Conservation (phyloP, 2,329 filamentous ascomycete species). For the Aspergillus quadrilineatus region DNA sequence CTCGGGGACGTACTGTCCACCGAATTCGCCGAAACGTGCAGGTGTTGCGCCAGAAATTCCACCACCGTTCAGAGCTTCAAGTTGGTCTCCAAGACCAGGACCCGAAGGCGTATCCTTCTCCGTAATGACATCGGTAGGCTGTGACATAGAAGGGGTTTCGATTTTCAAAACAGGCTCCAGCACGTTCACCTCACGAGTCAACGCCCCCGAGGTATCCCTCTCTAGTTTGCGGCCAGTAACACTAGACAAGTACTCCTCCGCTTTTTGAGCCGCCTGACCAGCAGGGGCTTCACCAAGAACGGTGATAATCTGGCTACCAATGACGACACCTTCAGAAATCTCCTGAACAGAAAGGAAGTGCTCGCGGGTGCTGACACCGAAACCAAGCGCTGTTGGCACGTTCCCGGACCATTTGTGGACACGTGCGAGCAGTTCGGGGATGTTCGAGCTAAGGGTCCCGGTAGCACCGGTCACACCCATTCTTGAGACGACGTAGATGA, state of each 20-base stretch:
- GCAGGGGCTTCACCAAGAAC: constrained; percentile 68
- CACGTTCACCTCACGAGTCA: constrained; percentile 67
- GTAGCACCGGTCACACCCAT: constrained; percentile 95
- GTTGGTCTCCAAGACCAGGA: constrained; percentile 74
- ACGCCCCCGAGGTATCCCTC: constrained; percentile 43
- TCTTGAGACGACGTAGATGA: constrained; percentile 96
- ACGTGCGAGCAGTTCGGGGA: constrained; percentile 76
- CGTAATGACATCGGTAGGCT: constrained; percentile 64
- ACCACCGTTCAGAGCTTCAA: constrained; percentile 74
- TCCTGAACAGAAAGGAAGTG: constrained; percentile 84
- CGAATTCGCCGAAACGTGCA: constrained; percentile 89
- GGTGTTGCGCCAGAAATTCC: constrained; percentile 63
- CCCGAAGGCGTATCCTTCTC: constrained; percentile 56
- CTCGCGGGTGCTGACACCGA: constrained; percentile 92
- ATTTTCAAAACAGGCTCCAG: constrained; percentile 65
- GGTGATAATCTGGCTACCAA: constrained; percentile 92
- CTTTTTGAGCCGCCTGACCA: constrained; percentile 67
- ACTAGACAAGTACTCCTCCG: constrained; percentile 82
- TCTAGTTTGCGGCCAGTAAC: constrained; percentile 60
- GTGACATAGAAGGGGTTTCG: constrained; percentile 50
- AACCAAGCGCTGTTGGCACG: constrained; percentile 87
- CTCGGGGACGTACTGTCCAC: constrained; percentile 96
- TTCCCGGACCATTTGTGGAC: constrained; percentile 93
- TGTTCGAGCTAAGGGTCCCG: constrained; percentile 74
- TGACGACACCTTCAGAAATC: constrained; percentile 90